Evolutionary conservation across 352 stramenopile species (phyloP), one percentile per base, ranked within the genome.

Genomic region (Phytophthora fragariae): DNA sequence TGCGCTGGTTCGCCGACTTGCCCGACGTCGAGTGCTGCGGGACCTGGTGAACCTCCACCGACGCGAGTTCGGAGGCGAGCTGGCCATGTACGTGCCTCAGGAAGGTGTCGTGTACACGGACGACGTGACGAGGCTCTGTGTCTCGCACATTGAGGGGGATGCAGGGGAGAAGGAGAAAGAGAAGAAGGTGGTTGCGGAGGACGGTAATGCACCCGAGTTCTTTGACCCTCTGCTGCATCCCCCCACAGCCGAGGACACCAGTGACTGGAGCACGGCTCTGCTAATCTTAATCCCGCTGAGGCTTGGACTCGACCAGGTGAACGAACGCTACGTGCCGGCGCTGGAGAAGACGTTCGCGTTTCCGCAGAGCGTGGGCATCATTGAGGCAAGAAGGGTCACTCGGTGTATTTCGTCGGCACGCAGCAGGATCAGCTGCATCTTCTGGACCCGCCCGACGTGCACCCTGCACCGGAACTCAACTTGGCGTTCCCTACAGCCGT

Each of bases 361-460:
- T 49, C 91, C 92, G 14, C 94, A 98, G 72, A 98, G 91, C 41
- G 91, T 98, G 19, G 97, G 97, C 9, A 97, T 99, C 72, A 91
- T 99, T 35, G 97, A 46, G 97, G 97, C 62, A 97, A 97, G 68
- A 97, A 97, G 41, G 85, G 94, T 8, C 94, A 98, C 79, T 98
- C 97, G 11, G 89, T 98, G 54, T 99, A 98, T 81, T 99, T 99
- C 87, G 97, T 98, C 41, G 96, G 94, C 33, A 85, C 92, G 6
- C 88, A 97, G 67, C 85, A 90, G 5, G 81, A 93, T 64, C 86
- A 89, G 29, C 68, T 98, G 53, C 88, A 93, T 62, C 72, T 96
- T 15, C 72, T 97, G 15, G 92, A 98, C 62, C 92, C 92, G 37
- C 93, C 98, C 60, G 81, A 90, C 35, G 85, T 92, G n/a, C 83